Percentiles rank a stretch among this genome's conserved stretches.
These are phyloP conservation scores for Oryza glaberrima DNA, from an alignment of 176 grass and related monocot species.

Conservation along the genomic window DNA sequence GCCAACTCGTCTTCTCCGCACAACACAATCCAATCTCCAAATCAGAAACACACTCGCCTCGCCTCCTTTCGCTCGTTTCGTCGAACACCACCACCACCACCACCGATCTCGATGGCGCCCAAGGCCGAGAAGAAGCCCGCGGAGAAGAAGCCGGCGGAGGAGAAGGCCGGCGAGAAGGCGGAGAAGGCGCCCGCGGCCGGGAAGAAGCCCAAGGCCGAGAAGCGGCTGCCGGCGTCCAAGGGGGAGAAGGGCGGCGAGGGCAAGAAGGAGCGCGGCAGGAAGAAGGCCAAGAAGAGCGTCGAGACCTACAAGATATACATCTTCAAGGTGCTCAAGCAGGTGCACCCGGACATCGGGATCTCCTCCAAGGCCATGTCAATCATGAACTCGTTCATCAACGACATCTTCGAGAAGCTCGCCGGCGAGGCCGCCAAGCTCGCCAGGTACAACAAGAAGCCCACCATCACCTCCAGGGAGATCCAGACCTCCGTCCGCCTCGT, in stretches of 20 bases:
- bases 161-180: conserved; percentile 34
- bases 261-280: conserved; percentile 14
- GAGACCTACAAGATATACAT: conserved; percentile 95
- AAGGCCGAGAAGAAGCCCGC: conserved; percentile 57
- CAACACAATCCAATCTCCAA: neutral
- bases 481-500: conserved; percentile 61
- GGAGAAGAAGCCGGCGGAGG: conserved; percentile 40
- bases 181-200: conserved; percentile 39
- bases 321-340: conserved; percentile 95
- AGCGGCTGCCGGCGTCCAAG: conserved; percentile 37
- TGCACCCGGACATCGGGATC: conserved; percentile 89
- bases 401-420: conserved; percentile 90
- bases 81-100: too few species aligned
- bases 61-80: neutral
- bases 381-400: conserved; percentile 98
- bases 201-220: conserved; percentile 51
- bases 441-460: conserved; percentile 65
- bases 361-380: conserved; percentile 94
- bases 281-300: conserved; percentile 38
- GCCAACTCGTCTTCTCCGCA: too few species aligned
- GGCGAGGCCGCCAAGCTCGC: conserved; percentile 50
- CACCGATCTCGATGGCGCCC: conserved; percentile 22
- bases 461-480: conserved; percentile 72
- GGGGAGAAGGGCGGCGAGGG: conserved; percentile 30
- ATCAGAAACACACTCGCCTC: neutral